Conservation (phyloP, 768 basidiomycete genomes). For the Panaeolus papilionaceus region DNA sequence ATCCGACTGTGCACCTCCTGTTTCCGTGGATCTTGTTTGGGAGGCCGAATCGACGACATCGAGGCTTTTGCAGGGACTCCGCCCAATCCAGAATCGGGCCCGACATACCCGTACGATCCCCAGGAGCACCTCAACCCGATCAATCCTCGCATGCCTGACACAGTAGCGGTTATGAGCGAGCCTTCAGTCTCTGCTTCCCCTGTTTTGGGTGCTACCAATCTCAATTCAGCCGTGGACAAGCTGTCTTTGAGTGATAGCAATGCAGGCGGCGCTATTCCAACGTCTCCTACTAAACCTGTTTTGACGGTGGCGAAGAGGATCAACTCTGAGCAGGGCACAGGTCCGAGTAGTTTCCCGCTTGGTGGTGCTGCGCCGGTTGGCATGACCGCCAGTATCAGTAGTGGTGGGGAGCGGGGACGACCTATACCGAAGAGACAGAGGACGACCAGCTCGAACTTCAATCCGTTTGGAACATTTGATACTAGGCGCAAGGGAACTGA, state of each 20-base stretch:
- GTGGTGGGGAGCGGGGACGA: conserved; percentile 14
- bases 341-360: conserved; percentile 28
- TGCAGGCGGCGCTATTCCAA: background rate
- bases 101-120: conserved; percentile 8
- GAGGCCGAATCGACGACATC: background rate
- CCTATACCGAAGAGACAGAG: conserved; percentile 29
- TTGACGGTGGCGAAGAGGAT: conserved; percentile 26
- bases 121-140: background rate
- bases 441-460: conserved; percentile 29
- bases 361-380: background rate
- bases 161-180: conserved; percentile 3
- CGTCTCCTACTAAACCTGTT: conserved; percentile 15
- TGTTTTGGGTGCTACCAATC: background rate
- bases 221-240: conserved; percentile 8
- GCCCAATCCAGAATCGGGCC: background rate
- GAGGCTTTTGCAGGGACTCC: background rate
- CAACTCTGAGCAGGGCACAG: conserved; percentile 33
- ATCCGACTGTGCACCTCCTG: conserved; percentile 2
- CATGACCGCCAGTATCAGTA: background rate
- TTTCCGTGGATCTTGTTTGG: conserved; percentile 1
- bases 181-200: background rate
- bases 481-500: conserved; percentile 24
- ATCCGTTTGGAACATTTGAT: conserved; percentile 17
- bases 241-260: conserved; percentile 10
- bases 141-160: conserved; percentile 1